Evolutionary conservation across 31 red algal species (phyloP).

Genomic region (Odonthalia washingtoniensis): DNA sequence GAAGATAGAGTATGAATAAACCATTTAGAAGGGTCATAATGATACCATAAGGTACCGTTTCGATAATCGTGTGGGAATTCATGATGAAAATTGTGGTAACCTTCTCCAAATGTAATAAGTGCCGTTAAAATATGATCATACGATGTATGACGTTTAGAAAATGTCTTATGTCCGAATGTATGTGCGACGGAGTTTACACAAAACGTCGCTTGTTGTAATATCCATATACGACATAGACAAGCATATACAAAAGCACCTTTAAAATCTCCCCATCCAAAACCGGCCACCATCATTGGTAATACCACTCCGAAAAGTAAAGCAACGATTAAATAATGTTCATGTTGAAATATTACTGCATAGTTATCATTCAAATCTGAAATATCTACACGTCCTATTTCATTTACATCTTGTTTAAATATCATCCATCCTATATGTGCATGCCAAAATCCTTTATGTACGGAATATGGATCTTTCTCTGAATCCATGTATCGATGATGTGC

Average conservation of each 20-base stretch:
- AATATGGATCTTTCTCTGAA: conserved; percentile 61
- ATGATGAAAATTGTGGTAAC: conserved; percentile 75
- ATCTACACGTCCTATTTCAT: conserved; percentile 22
- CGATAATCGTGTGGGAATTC: conserved; percentile 79
- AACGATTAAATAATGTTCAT: conserved; percentile 60
- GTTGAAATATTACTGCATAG: conserved; percentile 49
- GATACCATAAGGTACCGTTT: conserved; percentile 66
- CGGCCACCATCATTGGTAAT: conserved; percentile 43
- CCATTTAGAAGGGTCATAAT: conserved; percentile 73
- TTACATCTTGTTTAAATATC: conserved; percentile 41
- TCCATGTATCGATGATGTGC: conserved; percentile 66
- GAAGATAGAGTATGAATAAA: no score
- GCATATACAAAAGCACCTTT: conserved; percentile 59
- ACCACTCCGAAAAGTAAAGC: conserved; percentile 60
- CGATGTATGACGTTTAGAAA: conserved; percentile 45
- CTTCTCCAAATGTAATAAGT: conserved; percentile 61
- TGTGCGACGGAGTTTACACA: conserved; percentile 64
- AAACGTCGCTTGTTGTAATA: conserved; percentile 66
- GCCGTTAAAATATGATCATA: conserved; percentile 53
- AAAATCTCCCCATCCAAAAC: conserved; percentile 50
- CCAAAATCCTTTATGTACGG: conserved; percentile 68
- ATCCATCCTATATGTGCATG: conserved; percentile 70
- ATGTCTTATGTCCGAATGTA: conserved; percentile 55
- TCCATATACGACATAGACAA: conserved; percentile 44
- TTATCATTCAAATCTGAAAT: conserved; percentile 60